Conservation (phyloP, 1,284 basidiomycete genomes). For the Trametes pubescens region DNA sequence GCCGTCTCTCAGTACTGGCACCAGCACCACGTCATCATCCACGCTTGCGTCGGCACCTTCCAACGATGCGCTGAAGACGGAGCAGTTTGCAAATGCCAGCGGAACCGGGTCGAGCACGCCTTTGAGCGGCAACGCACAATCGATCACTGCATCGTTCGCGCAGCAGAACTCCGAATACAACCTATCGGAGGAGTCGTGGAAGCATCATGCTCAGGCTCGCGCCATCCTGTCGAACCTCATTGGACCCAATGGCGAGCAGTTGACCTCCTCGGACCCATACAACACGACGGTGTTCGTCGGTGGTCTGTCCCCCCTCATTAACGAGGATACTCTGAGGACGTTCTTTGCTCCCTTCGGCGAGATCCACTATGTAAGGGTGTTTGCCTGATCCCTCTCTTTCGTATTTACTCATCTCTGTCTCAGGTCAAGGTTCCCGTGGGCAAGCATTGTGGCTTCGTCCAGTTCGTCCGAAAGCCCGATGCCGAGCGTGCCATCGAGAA, state of each 20-base stretch:
- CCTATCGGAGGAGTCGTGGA: slow-evolving; percentile 80
- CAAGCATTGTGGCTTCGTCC: slow-evolving; percentile 96
- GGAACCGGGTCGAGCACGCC: slow-evolving; percentile 21
- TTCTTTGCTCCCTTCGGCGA: slow-evolving; percentile 92
- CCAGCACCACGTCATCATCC: slow-evolving; percentile 57
- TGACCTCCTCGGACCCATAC: slow-evolving; percentile 87
- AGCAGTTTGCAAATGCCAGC: slow-evolving; percentile 51
- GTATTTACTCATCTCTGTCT: slow-evolving; percentile 17
- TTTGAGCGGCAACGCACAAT: slow-evolving; percentile 36
- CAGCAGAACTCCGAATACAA: slow-evolving; percentile 57
- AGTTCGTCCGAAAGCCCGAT: slow-evolving; percentile 91
- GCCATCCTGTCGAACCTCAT: slow-evolving; percentile 82
- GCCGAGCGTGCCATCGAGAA: slow-evolving; percentile 93
- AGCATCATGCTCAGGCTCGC: slow-evolving; percentile 80
- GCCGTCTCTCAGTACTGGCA: slow-evolving; percentile 63
- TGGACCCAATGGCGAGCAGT: slow-evolving; percentile 83
- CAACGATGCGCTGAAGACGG: slow-evolving; percentile 51
- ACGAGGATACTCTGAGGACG: slow-evolving; percentile 86
- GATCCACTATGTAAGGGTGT: slow-evolving; percentile 79
- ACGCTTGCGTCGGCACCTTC: slow-evolving; percentile 54
- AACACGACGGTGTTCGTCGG: slow-evolving; percentile 95
- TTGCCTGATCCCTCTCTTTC: slow-evolving; percentile 10
- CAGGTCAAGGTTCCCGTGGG: slow-evolving; percentile 95
- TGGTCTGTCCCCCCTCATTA: slow-evolving; percentile 84
- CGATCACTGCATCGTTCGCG: slow-evolving; percentile 51